phyloP scores from a whole-genome alignment of 306 rosid species.

The Inga leiocalycina region DNA sequence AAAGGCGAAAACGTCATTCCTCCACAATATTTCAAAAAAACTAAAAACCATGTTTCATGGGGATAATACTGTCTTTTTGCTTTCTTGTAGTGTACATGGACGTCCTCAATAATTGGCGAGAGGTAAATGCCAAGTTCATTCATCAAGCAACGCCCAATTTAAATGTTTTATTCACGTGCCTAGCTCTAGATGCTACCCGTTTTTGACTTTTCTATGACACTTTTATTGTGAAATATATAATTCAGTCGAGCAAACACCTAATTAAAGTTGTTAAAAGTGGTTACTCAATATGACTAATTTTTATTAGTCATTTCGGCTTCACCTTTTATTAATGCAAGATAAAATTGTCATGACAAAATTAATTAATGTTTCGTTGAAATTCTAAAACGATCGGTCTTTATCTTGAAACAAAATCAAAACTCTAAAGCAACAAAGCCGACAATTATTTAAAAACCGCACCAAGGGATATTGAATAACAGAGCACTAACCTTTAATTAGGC shows the following conservation, averaged over 20 bases:
- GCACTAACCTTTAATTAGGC: neutral
- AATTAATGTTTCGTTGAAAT: neutral
- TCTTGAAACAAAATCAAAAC: neutral
- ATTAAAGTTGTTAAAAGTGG: neutral
- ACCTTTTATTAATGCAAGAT: neutral
- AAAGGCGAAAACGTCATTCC: neutral
- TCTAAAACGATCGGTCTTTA: neutral
- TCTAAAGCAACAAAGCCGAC: neutral
- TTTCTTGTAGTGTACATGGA: neutral
- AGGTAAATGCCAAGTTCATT: constrained; percentile 22
- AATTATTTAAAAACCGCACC: neutral
- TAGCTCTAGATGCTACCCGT: neutral
- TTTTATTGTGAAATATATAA: neutral
- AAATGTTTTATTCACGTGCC: neutral
- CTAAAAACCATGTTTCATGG: neutral
- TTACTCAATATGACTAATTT: neutral
- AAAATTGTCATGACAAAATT: neutral
- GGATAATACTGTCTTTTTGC: constrained; percentile 20
- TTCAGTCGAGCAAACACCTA: neutral
- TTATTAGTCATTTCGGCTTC: neutral
- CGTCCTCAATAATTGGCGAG: constrained; percentile 12
- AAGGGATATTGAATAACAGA: neutral
- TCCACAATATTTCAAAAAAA: neutral
- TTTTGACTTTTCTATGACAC: constrained; percentile 10
- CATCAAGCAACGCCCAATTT: constrained; percentile 19